phyloP scores from a whole-genome alignment of 2,329 filamentous ascomycete species.

The Cercospora zeina region DNA sequence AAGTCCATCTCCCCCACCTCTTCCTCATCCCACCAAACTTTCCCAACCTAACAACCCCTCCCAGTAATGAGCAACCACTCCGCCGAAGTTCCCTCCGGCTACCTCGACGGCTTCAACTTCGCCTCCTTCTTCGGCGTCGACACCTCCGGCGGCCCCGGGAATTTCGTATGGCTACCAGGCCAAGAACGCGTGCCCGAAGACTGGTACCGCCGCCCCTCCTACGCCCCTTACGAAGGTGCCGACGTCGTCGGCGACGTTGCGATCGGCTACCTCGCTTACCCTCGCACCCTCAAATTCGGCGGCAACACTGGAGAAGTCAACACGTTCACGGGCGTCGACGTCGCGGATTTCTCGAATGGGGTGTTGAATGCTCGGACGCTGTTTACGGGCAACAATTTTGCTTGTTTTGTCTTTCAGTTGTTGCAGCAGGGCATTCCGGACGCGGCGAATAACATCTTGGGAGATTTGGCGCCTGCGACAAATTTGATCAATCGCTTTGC shows the following conservation, averaged over 20 bases:
- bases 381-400: slow-evolving; percentile 26
- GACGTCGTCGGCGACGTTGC: slow-evolving; percentile 26
- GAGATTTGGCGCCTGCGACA: slow-evolving; percentile 24
- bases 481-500: slow-evolving; percentile 29
- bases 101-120: slow-evolving; percentile 30
- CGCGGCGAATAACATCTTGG: slow-evolving; percentile 17
- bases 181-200: slow-evolving; percentile 32
- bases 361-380: slow-evolving; percentile 43
- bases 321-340: slow-evolving; percentile 42
- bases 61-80: slow-evolving; percentile 30
- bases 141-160: slow-evolving; percentile 23
- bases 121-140: slow-evolving; percentile 31
- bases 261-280: slow-evolving; percentile 24
- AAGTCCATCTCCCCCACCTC: background rate
- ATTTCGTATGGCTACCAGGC: slow-evolving; percentile 26
- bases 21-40: background rate
- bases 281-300: slow-evolving; percentile 33
- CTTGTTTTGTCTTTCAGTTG: slow-evolving; percentile 31
- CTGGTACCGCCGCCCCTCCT: slow-evolving; percentile 29
- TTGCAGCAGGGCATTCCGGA: slow-evolving; percentile 42
- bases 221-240: slow-evolving; percentile 25
- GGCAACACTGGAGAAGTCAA: slow-evolving; percentile 40
- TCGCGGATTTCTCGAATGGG: slow-evolving; percentile 43
- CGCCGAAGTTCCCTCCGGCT: slow-evolving; percentile 26
- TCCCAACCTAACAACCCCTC: slow-evolving; percentile 29